Conservation (phyloP, 441 rosid species). For the Pelargonium citronellum region DNA sequence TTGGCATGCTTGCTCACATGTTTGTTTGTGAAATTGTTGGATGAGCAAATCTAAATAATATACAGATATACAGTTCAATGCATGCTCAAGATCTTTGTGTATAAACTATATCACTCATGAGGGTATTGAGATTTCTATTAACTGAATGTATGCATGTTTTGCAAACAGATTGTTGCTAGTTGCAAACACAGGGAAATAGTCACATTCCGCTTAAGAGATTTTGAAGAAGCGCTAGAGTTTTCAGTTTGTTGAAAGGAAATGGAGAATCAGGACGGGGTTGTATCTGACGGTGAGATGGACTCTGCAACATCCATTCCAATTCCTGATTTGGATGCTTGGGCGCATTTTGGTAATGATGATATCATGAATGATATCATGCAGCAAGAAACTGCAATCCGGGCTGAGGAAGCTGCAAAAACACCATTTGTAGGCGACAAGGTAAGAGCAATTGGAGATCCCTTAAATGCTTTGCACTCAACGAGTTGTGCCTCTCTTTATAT, state of each 20-base stretch:
- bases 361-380: slow-evolving; percentile 35
- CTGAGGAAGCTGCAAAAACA: slow-evolving; percentile 45
- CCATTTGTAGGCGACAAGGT: slow-evolving; percentile 75
- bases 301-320: slow-evolving; percentile 24
- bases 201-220: not conserved
- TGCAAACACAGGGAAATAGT: not conserved
- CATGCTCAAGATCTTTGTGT: not conserved
- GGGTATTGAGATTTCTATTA: not conserved
- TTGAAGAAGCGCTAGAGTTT: not conserved
- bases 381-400: slow-evolving; percentile 45
- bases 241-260: slow-evolving; percentile 11
- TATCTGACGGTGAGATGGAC: slow-evolving; percentile 29
- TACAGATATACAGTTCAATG: not conserved
- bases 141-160: not conserved
- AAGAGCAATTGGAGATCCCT: slow-evolving; percentile 11
- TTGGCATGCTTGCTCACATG: not conserved
- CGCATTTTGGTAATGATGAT: slow-evolving; percentile 32
- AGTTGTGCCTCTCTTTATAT: not conserved
- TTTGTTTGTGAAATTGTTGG: not conserved
- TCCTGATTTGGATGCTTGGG: slow-evolving; percentile 42
- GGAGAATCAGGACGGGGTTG: slow-evolving; percentile 43
- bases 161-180: not conserved
- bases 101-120: not conserved
- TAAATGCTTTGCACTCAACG: not conserved
- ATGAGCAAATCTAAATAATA: not conserved